Base-by-base conservation (phyloP, 768 basidiomycete genomes). In the Boletus rex-veris region DNA sequence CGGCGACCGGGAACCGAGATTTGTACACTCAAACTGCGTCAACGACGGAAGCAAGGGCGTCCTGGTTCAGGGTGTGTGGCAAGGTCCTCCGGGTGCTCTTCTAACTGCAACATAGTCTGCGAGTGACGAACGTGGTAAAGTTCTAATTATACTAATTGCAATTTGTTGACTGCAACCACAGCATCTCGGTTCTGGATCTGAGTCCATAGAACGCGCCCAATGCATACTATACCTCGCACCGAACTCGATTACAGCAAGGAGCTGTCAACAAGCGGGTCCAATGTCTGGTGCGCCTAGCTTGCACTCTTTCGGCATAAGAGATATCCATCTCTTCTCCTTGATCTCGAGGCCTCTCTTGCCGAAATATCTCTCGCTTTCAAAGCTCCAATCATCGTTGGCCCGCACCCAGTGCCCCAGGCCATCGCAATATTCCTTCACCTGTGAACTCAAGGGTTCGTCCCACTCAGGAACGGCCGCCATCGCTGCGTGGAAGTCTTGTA, bases 321-420 rank as follows among this genome's bases (percentile, higher is more conserved):
- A 21, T 14, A 55, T 30, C 54, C 54, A 54, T 37, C 39, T 54
- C 26, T 55, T 54, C 24, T 55, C 42, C 39, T 46, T 53, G 14
- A 55, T 51, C 33, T 54, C 51, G 8, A 31, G 54, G 9, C 54
- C 54, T 24, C 28, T 45, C 1, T n/a, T 46, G 1, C 54, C 54
- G 38, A 54, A 41, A 55, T 55, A 55, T 19, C 54, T 55, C n/a
- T 36, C 39, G 9, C 44, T 41, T 18, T 55, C 54, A 21, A 54
- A 55, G 42, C 33, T 28, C 54, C 54, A 55, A 14, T 53, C 54
- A 24, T 46, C 40, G 16, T 53, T 51, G 35, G 41, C 53, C 24
- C 39, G 28, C 2, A 80, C 73, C 77, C 80, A 83, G 48, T 79
- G 74, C 46, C 75, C 81, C 45, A 83, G 61, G 0, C 80, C 79